A percentile compares a stretch with the other conserved stretches of the same genome.
These are phyloP conservation scores for Geosmithia morbida DNA, from an alignment of 2,329 filamentous ascomycete genomes.

Conservation along the genomic window DNA sequence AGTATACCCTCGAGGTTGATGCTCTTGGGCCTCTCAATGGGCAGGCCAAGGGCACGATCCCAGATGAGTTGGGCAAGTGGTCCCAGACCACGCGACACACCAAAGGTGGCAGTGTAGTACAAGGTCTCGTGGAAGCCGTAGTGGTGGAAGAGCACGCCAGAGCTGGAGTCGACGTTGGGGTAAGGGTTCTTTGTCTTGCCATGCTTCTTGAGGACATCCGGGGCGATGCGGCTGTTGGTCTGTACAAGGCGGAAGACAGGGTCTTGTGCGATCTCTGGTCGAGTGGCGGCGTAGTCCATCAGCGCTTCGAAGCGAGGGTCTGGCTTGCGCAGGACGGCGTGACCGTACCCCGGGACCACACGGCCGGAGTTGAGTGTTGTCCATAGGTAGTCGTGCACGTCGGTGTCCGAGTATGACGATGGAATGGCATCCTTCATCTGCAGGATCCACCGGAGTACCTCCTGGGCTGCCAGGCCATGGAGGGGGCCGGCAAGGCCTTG, in stretches of 20 bases:
- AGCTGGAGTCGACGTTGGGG: conserved; percentile 90
- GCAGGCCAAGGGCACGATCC: conserved; percentile 85
- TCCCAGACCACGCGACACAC: conserved; percentile 59
- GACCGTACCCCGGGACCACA: conserved; percentile 89
- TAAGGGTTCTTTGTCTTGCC: conserved; percentile 98
- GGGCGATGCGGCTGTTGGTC: conserved; percentile 84
- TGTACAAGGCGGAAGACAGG: conserved; percentile 90
- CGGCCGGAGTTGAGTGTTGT: conserved; percentile 82
- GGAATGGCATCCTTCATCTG: conserved; percentile 90
- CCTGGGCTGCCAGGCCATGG: conserved; percentile 73
- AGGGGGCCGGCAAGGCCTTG: conserved; percentile 85
- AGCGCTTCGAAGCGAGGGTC: conserved; percentile 93
- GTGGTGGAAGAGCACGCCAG: conserved; percentile 92
- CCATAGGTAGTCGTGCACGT: conserved; percentile 87
- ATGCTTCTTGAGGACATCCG: conserved; percentile 80
- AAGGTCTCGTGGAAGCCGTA: conserved; percentile 95
- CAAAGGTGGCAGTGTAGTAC: conserved; percentile 73
- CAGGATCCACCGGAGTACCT: conserved; percentile 91
- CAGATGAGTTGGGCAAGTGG: conserved; percentile 91
- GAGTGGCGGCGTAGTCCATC: conserved; percentile 83
- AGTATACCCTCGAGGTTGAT: conserved; percentile 83
- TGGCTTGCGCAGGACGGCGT: conserved; percentile 90
- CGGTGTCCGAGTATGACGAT: conserved; percentile 58
- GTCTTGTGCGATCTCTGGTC: conserved; percentile 72
- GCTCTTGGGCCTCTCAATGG: conserved; percentile 96